Percentiles rank a stretch among this genome's conserved stretches.
Evolutionary conservation across 2,329 filamentous ascomycete species (phyloP).

Genomic region (Periglandula ipomoeae): DNA sequence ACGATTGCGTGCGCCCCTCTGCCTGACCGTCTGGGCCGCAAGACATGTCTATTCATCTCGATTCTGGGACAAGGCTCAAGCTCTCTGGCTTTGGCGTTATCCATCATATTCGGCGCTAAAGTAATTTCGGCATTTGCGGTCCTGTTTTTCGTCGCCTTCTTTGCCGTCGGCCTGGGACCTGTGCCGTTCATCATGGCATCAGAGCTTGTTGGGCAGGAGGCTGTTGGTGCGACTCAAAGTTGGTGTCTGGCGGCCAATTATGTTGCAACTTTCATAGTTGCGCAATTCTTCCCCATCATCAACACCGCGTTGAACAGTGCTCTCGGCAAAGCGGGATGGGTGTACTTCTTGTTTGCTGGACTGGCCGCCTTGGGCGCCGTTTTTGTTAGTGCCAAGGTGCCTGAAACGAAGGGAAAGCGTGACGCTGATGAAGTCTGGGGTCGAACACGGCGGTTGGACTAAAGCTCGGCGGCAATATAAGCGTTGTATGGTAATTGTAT

Average conservation of each 20-base stretch:
- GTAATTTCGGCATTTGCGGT: conserved; percentile 73
- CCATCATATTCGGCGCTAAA: conserved; percentile 65
- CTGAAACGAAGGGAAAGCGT: conserved; percentile 81
- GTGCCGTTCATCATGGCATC: conserved; percentile 92
- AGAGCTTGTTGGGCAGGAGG: conserved; percentile 82
- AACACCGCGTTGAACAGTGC: conserved; percentile 60
- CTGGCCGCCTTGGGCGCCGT: conserved; percentile 58
- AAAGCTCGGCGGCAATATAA: conserved; percentile 6
- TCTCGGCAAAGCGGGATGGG: conserved; percentile 64
- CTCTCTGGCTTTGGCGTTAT: conserved; percentile 68
- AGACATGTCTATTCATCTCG: conserved; percentile 72
- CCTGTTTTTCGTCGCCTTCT: conserved; percentile 78
- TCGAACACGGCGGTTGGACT: conserved; percentile 46
- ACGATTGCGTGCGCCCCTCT: conserved; percentile 76
- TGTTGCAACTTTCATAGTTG: conserved; percentile 82
- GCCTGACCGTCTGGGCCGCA: conserved; percentile 80
- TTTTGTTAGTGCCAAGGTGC: conserved; percentile 68
- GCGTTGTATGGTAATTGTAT: not conserved
- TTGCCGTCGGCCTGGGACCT: conserved; percentile 82
- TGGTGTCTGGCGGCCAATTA: conserved; percentile 85
- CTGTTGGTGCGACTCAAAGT: conserved; percentile 83
- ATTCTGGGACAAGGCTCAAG: conserved; percentile 77
- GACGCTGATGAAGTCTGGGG: conserved; percentile 90
- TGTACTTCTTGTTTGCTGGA: conserved; percentile 85
- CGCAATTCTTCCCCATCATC: conserved; percentile 87